Conservation (phyloP, 495 filamentous ascomycete genomes). For the Hapsidospora chrysogenum region DNA sequence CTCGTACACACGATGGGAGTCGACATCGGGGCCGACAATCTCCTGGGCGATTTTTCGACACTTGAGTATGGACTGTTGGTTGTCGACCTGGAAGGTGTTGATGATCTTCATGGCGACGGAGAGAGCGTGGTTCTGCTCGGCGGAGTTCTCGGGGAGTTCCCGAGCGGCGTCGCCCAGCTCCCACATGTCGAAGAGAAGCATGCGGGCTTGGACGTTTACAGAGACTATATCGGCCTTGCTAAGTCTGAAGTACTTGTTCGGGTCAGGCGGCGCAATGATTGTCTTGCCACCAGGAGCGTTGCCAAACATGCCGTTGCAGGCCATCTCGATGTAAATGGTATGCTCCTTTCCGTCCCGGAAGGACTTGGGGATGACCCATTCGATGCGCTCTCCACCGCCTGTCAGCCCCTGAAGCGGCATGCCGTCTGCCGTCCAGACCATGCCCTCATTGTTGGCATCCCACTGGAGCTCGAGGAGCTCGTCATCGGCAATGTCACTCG, state of each 20-base stretch:
- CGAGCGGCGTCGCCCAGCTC: conserved; percentile 77
- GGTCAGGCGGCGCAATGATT: conserved; percentile 72
- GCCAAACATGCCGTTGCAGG: conserved; percentile 97
- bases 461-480: conserved; percentile 83
- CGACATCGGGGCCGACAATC: conserved; percentile 66
- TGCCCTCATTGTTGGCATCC: conserved; percentile 82
- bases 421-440: conserved; percentile 81
- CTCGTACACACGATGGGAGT: conserved; percentile 73
- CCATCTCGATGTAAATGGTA: conserved; percentile 90
- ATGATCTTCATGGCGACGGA: conserved; percentile 76
- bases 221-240: conserved; percentile 72
- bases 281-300: conserved; percentile 67
- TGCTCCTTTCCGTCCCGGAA: conserved; percentile 78
- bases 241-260: conserved; percentile 63
- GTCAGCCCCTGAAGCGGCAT: conserved; percentile 83
- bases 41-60: conserved; percentile 66
- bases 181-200: conserved; percentile 85
- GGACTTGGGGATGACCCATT: conserved; percentile 74
- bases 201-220: conserved; percentile 70
- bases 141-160: conserved; percentile 63
- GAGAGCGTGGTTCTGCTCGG: conserved; percentile 76
- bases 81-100: conserved; percentile 66
- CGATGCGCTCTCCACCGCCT: conserved; percentile 72
- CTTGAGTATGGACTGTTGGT: conserved; percentile 58
- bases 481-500: conserved; percentile 49